Base-by-base conservation (phyloP, 1,139 yeast genomes). In the Kazachstania sp. region DNA sequence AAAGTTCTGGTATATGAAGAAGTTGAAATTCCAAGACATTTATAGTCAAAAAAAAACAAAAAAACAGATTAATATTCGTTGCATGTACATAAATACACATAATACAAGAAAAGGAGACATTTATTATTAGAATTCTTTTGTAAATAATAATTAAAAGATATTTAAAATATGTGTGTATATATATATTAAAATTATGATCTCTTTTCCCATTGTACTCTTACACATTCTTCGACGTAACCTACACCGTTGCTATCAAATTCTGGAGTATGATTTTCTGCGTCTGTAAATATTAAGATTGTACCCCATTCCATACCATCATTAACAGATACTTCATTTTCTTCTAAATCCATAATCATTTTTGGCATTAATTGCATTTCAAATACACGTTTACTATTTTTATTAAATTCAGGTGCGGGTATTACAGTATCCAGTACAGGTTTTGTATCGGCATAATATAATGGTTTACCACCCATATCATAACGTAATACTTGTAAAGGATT, bases 221-320 rank as follows among this genome's bases (percentile, higher is more conserved):
- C 85, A 83, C 84, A 86, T 65, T 92, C 98, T 61, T 86, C 88
- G 1, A 83, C 77, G 59, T 92, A 92, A 0, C 86, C 96, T 19
- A 87, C 92, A 40, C 80, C 77, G 50, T 80, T 71, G 2, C 69
- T 74, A 54, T 83, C 84, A 26, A 74, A 63, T 43, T 72, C 64
- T 49, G 94, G 87, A 13, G 78, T 69, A 51, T 69, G 75, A 63
- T 92, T 96, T 52, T 82, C 84, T 4, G 69, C 68, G 57, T 88
- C 94, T 0, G 97, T 86, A 39, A 84, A 87, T 3, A 90, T 85
- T 34, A 87, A 71, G 36, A 92, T 85, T 0, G 97, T 86, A 2
- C 97, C 97, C 98, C 98, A 92, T 52, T 92, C 94, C 95, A 92
- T 92, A 8, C 97, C 97, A 39, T 79, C 79, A 11, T 74, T 65